Evolutionary conservation across 352 stramenopile species (phyloP), one percentile per base, ranked within the genome.

Genomic region (Pythium angustatum): DNA sequence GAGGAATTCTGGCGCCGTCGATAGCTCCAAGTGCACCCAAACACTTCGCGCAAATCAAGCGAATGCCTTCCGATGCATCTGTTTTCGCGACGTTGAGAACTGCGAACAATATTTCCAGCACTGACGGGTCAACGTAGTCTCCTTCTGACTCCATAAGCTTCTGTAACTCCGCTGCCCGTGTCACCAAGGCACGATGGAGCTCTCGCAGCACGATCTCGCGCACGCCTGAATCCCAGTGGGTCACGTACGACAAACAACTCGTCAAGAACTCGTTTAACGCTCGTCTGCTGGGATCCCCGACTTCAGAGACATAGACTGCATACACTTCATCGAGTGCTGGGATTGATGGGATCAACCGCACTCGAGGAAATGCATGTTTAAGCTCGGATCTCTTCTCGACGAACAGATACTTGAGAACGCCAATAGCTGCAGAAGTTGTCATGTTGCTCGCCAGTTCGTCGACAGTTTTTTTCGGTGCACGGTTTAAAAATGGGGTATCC

Each of bases 11-110:
- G 11, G 85, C 86, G 34, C 78, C 73, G 75, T 96, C 87, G 52
- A 96, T 88, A 27, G 87, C 87, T 9, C 87, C 85, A 17, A 96
- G 66, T 0, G 85, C 84, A 3, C 87, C 87, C 24, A 96, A 68
- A 33, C 83, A 92, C 12, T 87, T 78, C 30, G 85, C 79, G 31
- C 85, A 91, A 9, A 92, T 60, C 14, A 93, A 36, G 43, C 93
- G 91, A 45, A 91, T 85, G 10, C 40, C 68, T 54, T 88, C 83
- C 21, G 79, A 62, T 3, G 68, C 88, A 55, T 96, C 87, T 1
- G 74, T 85, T 12, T 75, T 75, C 12, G 81, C 82, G 44, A 96
- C 72, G 54, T 83, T 64, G 14, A 96, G 51, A 38, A 96, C 68
- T n/a, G 82, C 83, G 44, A 83, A 73, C 15, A 94, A 69, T 27